Evolutionary conservation across 2,329 filamentous ascomycete species (phyloP).

Genomic region (Fusarium graminum): DNA sequence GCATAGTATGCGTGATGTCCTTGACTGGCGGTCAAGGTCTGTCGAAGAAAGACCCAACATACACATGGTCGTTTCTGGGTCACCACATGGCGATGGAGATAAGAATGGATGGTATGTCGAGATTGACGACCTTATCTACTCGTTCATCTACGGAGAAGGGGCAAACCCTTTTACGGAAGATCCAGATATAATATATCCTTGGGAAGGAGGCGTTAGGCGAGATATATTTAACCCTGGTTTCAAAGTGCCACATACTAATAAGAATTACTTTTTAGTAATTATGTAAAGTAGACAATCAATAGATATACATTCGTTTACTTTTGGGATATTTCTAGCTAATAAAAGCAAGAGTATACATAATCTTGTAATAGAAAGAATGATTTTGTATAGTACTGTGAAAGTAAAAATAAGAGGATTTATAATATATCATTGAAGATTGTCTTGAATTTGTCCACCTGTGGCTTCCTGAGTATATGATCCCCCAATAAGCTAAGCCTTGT

Average conservation of each 20-base stretch:
- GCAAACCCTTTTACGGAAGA: neutral
- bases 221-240: neutral
- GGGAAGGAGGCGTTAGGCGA: neutral
- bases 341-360: too few relatives aligned
- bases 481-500: too few relatives aligned
- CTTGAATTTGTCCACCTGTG: too few relatives aligned
- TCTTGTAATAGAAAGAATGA: too few relatives aligned
- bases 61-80: neutral
- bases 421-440: too few relatives aligned
- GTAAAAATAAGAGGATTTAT: too few relatives aligned
- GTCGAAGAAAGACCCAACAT: neutral
- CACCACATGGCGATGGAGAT: fast-evolving
- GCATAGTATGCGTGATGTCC: neutral
- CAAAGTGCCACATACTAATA: neutral
- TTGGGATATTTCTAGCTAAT: too few relatives aligned
- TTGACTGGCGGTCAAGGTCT: constrained; percentile 2
- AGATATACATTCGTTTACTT: too few relatives aligned
- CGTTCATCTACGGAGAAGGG: neutral
- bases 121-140: neutral
- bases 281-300: neutral
- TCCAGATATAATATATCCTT: neutral
- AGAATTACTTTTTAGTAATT: neutral
- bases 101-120: neutral
- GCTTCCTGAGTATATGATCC: too few relatives aligned
- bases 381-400: too few relatives aligned